Evolutionary conservation across 768 basidiomycete genomes (phyloP).

Genomic region (Lactarius evosmus): DNA sequence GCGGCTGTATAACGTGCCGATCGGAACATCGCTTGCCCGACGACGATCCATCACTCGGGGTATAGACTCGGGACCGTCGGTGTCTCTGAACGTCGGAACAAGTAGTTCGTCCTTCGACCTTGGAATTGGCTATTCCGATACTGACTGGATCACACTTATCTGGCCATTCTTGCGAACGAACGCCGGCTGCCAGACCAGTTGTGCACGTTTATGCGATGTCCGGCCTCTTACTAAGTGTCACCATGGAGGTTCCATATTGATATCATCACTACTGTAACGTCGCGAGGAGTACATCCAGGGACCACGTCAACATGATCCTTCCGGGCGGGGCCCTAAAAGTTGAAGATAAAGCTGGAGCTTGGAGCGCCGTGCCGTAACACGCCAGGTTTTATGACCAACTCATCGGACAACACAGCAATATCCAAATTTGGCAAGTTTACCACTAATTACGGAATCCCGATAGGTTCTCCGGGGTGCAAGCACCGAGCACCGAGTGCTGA

Average conservation of each 20-base stretch:
- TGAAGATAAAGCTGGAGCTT: not conserved
- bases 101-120: not conserved
- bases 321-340: slow-evolving; percentile 5
- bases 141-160: not conserved
- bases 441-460: not conserved
- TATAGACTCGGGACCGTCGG: not conserved
- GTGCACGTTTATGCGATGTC: not conserved
- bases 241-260: not conserved
- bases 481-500: no score
- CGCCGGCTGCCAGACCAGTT: no score
- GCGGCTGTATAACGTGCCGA: not conserved
- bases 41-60: no score
- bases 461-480: not conserved
- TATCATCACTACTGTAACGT: not conserved
- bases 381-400: slow-evolving; percentile 16
- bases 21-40: not conserved
- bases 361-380: not conserved
- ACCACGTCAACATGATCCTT: slow-evolving; percentile 11
- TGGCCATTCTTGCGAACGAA: not conserved
- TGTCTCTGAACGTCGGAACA: not conserved
- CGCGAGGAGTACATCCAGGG: not conserved
- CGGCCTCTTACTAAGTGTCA: not conserved
- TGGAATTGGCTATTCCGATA: not conserved
- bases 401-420: slow-evolving; percentile 1
- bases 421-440: not conserved